A percentile compares a stretch with the other conserved stretches of the same genome.
Conservation (phyloP, 2,329 filamentous ascomycete genomes). For the Paraphoma chrysanthemicola region DNA sequence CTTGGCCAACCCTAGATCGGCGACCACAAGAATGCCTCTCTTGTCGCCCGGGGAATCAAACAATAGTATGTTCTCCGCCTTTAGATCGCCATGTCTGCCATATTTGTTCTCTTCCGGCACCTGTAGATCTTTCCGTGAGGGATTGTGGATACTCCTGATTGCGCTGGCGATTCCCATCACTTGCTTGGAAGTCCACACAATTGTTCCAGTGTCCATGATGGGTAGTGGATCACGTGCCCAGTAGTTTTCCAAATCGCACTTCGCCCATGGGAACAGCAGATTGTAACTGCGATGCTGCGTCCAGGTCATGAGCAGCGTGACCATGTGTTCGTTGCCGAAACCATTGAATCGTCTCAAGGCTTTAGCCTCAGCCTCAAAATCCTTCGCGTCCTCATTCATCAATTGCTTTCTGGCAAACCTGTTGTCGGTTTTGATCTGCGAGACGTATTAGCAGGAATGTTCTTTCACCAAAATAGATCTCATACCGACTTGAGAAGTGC, state of each 20-base stretch:
- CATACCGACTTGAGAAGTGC: background rate
- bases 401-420: conserved; percentile 3
- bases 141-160: conserved; percentile 14
- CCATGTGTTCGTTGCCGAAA: conserved; percentile 13
- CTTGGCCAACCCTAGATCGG: conserved; percentile 13
- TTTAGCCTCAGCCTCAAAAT: conserved; percentile 4
- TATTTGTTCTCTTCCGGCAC: conserved; percentile 2
- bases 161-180: conserved; percentile 14
- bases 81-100: conserved; percentile 41
- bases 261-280: conserved; percentile 19
- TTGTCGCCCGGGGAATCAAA: conserved; percentile 11
- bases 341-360: conserved; percentile 13
- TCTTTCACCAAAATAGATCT: background rate
- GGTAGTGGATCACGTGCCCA: background rate
- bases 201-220: background rate
- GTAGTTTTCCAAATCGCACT: conserved; percentile 13
- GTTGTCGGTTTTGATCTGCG: conserved; percentile 1
- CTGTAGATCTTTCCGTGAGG: too few species aligned
- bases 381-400: background rate
- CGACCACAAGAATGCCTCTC: conserved; percentile 11
- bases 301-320: conserved; percentile 22
- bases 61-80: conserved; percentile 48
- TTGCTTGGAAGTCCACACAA: conserved; percentile 17
- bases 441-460: background rate
- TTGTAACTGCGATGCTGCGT: conserved; percentile 3